Conservation (phyloP, 768 basidiomycete genomes). For the Rubroboletus pulcherrimus region DNA sequence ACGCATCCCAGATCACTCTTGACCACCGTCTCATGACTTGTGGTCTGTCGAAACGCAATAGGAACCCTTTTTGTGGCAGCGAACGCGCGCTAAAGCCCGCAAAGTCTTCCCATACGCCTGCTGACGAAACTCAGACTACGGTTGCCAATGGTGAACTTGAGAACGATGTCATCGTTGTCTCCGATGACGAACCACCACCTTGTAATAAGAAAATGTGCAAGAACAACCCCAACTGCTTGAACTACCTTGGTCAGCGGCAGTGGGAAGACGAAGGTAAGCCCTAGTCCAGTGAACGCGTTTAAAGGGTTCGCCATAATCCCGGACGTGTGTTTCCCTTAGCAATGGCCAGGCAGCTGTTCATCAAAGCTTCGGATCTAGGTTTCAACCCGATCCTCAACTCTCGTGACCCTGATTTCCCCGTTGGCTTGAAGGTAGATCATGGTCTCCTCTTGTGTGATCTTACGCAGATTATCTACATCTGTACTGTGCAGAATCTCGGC, state of each 20-base stretch:
- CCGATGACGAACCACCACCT: slow-evolving; percentile 55
- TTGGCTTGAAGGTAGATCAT: slow-evolving; percentile 67
- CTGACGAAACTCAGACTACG: slow-evolving; percentile 8
- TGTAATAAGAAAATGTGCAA: slow-evolving; percentile 69
- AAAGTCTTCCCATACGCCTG: slow-evolving; percentile 9
- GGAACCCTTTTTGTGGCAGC: slow-evolving; percentile 54
- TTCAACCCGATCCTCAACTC: slow-evolving; percentile 49
- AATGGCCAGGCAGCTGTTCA: slow-evolving; percentile 46
- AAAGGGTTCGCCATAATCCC: neutral
- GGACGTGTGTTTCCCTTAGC: slow-evolving; percentile 35
- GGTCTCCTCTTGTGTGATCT: neutral
- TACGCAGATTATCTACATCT: neutral
- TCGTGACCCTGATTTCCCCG: slow-evolving; percentile 56
- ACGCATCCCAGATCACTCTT: slow-evolving; percentile 55
- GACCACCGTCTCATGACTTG: slow-evolving; percentile 68
- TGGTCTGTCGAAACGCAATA: slow-evolving; percentile 54
- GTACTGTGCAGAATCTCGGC: slow-evolving; percentile 71
- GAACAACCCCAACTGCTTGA: slow-evolving; percentile 79
- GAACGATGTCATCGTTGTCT: slow-evolving; percentile 65
- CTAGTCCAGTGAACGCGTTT: slow-evolving; percentile 11
- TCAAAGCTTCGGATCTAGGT: slow-evolving; percentile 51
- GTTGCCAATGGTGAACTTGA: slow-evolving; percentile 42
- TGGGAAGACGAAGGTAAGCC: slow-evolving; percentile 71
- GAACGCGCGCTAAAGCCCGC: slow-evolving; percentile 39
- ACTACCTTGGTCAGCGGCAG: slow-evolving; percentile 78